phyloP scores from a whole-genome alignment of 768 basidiomycete genomes.

The Phallus indusiatus region DNA sequence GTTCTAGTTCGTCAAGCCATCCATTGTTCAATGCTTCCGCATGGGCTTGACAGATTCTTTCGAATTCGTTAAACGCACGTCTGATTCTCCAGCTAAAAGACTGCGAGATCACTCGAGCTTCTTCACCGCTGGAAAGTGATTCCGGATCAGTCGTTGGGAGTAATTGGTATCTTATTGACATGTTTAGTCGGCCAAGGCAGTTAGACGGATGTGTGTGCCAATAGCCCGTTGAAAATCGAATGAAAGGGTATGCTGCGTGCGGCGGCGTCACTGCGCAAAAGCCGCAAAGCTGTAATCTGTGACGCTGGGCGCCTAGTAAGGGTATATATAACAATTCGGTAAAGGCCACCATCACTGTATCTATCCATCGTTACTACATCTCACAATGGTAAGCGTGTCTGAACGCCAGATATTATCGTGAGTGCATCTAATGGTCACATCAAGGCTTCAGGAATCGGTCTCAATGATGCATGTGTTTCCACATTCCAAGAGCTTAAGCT shows the following conservation, averaged over 20 bases:
- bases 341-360: too few species aligned
- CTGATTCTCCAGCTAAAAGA: not conserved
- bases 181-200: not conserved
- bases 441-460: conserved; percentile 60
- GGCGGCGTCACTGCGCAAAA: too few species aligned
- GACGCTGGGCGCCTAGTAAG: too few species aligned
- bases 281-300: too few species aligned
- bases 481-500: conserved; percentile 66
- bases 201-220: not conserved
- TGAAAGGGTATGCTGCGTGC: too few species aligned
- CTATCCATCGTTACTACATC: too few species aligned
- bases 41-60: not conserved
- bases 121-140: not conserved
- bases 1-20: conserved; percentile 7
- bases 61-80: not conserved
- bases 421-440: too few species aligned
- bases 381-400: too few species aligned
- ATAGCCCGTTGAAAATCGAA: not conserved
- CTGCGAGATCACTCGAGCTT: not conserved
- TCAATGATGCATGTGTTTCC: conserved; percentile 45
- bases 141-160: not conserved
- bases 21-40: conserved; percentile 1
- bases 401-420: too few species aligned
- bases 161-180: not conserved
- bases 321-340: too few species aligned